Conservation (phyloP, 306 rosid genomes). For the Mimosa pudica region DNA sequence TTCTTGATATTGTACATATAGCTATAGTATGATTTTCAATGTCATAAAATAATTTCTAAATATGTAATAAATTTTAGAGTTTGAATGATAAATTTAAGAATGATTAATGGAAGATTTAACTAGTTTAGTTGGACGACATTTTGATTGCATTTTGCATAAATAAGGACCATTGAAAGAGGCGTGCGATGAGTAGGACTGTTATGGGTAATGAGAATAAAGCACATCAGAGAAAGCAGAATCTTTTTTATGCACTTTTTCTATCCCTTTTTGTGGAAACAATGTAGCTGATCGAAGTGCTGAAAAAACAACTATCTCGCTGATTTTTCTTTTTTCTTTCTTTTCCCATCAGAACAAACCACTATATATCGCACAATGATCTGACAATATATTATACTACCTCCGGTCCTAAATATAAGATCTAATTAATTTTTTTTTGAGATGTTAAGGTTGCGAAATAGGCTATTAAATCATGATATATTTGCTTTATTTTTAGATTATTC, state of each 20-base stretch:
- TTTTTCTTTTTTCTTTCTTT: too few species aligned
- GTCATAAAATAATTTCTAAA: background rate
- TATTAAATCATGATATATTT: too few species aligned
- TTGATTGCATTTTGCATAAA: background rate
- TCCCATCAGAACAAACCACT: background rate
- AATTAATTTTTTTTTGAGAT: too few species aligned
- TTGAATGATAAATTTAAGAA: background rate
- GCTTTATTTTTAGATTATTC: too few species aligned
- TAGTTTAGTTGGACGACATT: background rate
- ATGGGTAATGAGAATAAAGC: background rate
- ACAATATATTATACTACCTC: too few species aligned
- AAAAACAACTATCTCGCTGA: background rate
- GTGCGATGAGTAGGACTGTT: too few species aligned
- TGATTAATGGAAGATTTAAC: background rate
- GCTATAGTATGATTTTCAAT: too few species aligned
- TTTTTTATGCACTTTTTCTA: slow-evolving; percentile 32
- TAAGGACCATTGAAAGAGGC: background rate
- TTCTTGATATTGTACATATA: background rate
- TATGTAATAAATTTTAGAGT: background rate
- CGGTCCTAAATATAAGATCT: too few species aligned
- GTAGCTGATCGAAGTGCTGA: background rate
- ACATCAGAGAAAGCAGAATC: background rate
- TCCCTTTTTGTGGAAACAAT: background rate
- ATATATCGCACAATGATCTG: background rate
- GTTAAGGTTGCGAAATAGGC: too few species aligned